Evolutionary conservation across 805 yeast species (phyloP).

Genomic region (Yarrowia sp.): DNA sequence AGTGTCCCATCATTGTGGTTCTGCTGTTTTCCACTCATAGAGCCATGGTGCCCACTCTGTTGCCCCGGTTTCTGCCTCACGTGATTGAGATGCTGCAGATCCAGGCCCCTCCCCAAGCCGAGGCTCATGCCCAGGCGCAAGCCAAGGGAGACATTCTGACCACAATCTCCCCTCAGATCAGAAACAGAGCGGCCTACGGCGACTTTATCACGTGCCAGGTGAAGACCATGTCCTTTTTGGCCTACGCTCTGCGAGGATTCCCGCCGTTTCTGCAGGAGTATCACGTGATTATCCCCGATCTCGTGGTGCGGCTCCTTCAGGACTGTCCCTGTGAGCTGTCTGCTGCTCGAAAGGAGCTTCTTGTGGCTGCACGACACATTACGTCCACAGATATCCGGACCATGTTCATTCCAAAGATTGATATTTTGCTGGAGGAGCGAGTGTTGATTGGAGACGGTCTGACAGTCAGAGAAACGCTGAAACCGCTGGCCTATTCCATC

Average conservation of each 20-base stretch:
- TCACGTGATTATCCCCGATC: slow-evolving; percentile 77
- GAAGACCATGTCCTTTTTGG: slow-evolving; percentile 93
- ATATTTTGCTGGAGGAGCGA: slow-evolving; percentile 81
- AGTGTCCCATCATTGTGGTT: slow-evolving; percentile 97
- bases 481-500: slow-evolving; percentile 93
- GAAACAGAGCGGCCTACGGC: slow-evolving; percentile 78
- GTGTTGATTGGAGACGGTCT: slow-evolving; percentile 91
- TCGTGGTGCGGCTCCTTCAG: slow-evolving; percentile 82
- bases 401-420: slow-evolving; percentile 84
- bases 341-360: slow-evolving; percentile 86
- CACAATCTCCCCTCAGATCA: slow-evolving; percentile 75
- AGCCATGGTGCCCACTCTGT: slow-evolving; percentile 69
- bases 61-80: slow-evolving; percentile 80
- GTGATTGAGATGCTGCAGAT: slow-evolving; percentile 74
- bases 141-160: slow-evolving; percentile 63
- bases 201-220: slow-evolving; percentile 94
- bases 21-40: slow-evolving; percentile 88
- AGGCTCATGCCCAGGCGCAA: slow-evolving; percentile 71
- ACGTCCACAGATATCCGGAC: slow-evolving; percentile 85
- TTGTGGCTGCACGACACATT: slow-evolving; percentile 96
- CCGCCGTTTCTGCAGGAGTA: slow-evolving; percentile 67
- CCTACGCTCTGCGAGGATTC: slow-evolving; percentile 87
- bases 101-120: slow-evolving; percentile 82
- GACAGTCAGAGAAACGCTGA: slow-evolving; percentile 84
- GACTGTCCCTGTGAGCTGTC: slow-evolving; percentile 96